Evolutionary conservation across 1,284 basidiomycete species (phyloP).

Genomic region (Naganishia liquefaciens): DNA sequence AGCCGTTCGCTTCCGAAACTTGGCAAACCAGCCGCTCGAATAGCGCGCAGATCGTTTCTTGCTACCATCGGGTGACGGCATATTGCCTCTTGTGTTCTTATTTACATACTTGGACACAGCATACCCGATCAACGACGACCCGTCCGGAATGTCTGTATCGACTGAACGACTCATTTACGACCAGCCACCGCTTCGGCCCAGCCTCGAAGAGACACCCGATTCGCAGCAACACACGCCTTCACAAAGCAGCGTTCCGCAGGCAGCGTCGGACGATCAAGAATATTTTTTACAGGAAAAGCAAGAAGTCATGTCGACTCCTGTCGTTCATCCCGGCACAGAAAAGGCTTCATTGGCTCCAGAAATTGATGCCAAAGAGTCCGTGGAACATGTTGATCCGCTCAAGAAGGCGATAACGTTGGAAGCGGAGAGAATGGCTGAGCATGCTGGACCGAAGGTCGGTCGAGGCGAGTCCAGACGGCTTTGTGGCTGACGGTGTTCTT

Average conservation of each 20-base stretch:
- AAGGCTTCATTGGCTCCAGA: neutral
- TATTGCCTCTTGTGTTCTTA: neutral
- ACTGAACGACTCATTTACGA: slow-evolving; percentile 19
- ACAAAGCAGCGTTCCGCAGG: neutral
- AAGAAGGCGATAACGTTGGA: slow-evolving; percentile 7
- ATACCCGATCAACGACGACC: neutral
- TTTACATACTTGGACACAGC: neutral
- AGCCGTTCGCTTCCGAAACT: slow-evolving; percentile 14
- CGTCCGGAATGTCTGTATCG: slow-evolving; percentile 11
- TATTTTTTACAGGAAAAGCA: slow-evolving; percentile 3
- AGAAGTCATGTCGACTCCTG: slow-evolving; percentile 7
- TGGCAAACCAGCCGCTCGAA: neutral
- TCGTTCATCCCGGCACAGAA: slow-evolving; percentile 1
- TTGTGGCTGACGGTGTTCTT: neutral
- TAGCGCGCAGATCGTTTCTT: slow-evolving; percentile 1
- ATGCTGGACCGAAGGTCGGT: slow-evolving; percentile 18
- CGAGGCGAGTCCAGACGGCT: neutral
- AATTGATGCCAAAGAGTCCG: slow-evolving; percentile 19
- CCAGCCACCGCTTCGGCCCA: neutral
- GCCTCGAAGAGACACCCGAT: neutral
- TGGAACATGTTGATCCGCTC: slow-evolving; percentile 1
- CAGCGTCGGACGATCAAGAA: neutral
- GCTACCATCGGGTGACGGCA: neutral
- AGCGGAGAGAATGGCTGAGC: slow-evolving; percentile 6
- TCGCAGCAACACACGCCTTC: neutral